phyloP scores from a whole-genome alignment of 768 basidiomycete species.

The Boletus sensibilis region DNA sequence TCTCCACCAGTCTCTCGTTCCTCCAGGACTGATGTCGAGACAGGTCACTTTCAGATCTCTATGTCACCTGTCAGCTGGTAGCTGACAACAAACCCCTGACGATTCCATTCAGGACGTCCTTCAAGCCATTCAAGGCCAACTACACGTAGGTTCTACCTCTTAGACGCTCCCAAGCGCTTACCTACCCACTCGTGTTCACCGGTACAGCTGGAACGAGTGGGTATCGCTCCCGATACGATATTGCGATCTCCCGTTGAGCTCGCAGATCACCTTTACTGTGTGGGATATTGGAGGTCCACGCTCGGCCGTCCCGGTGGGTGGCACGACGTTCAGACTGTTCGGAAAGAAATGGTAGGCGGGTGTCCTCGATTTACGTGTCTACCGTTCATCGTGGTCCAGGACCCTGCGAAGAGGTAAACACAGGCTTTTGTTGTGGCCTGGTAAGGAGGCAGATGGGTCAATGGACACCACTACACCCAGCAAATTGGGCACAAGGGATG shows the following conservation, averaged over 20 bases:
- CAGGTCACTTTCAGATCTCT: constrained; percentile 89
- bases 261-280: constrained; percentile 90
- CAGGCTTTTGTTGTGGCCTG: constrained; percentile 80
- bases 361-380: not conserved
- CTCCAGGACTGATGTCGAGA: constrained; percentile 19
- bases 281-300: constrained; percentile 93
- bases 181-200: not conserved
- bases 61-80: constrained; percentile 88
- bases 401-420: constrained; percentile 92
- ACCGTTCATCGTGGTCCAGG: constrained; percentile 40
- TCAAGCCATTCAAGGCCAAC: constrained; percentile 85
- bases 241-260: constrained; percentile 85
- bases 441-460: constrained; percentile 81
- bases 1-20: constrained; percentile 4
- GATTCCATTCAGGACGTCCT: constrained; percentile 87
- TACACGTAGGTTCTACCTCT: constrained; percentile 55
- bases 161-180: not conserved
- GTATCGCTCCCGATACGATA: constrained; percentile 90
- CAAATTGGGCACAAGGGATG: constrained; percentile 77
- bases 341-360: constrained; percentile 81
- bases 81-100: constrained; percentile 93
- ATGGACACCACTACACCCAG: constrained; percentile 83
- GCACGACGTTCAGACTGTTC: constrained; percentile 87
- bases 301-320: constrained; percentile 80
- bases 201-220: constrained; percentile 89